Percentiles rank a stretch among this genome's conserved stretches.
These are phyloP conservation scores for Kockovaella imperatae DNA, from an alignment of 768 basidiomycete species.

Conservation along the genomic window DNA sequence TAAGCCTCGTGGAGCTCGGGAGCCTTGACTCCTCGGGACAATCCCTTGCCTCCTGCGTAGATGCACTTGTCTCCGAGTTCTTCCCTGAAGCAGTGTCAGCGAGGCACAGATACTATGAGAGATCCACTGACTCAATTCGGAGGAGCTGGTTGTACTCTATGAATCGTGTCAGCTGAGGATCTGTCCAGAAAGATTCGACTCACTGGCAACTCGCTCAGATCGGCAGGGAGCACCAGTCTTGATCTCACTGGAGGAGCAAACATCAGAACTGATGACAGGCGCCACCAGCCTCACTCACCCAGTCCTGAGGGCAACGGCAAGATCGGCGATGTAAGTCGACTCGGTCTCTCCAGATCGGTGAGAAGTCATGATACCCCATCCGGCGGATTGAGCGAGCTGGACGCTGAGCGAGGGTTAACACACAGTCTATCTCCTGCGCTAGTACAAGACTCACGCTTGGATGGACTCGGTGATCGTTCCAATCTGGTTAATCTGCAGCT, in stretches of 20 bases:
- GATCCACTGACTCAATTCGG: constrained; percentile 38
- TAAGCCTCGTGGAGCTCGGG: constrained; percentile 49
- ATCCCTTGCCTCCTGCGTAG: constrained; percentile 70
- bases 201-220: constrained; percentile 70
- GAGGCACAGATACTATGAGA: not conserved
- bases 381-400: constrained; percentile 87
- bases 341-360: constrained; percentile 99
- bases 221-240: constrained; percentile 97
- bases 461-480: constrained; percentile 98
- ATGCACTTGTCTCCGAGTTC: constrained; percentile 63
- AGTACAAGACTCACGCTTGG: constrained; percentile 68
- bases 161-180: constrained; percentile 3
- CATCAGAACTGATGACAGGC: not conserved
- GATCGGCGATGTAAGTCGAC: constrained; percentile 92
- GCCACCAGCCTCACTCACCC: constrained; percentile 26
- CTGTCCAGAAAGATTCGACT: not conserved
- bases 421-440: too few species aligned
- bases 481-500: constrained; percentile 81
- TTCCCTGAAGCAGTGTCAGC: constrained; percentile 51
- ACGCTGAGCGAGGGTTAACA: constrained; percentile 52
- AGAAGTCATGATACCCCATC: constrained; percentile 99
- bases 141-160: constrained; percentile 44
- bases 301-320: constrained; percentile 71
- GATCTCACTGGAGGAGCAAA: constrained; percentile 71
- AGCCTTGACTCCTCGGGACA: constrained; percentile 65